Evolutionary conservation across 83 land plant genomes (phyloP).

Genomic region (Isoetes engelmannii): DNA sequence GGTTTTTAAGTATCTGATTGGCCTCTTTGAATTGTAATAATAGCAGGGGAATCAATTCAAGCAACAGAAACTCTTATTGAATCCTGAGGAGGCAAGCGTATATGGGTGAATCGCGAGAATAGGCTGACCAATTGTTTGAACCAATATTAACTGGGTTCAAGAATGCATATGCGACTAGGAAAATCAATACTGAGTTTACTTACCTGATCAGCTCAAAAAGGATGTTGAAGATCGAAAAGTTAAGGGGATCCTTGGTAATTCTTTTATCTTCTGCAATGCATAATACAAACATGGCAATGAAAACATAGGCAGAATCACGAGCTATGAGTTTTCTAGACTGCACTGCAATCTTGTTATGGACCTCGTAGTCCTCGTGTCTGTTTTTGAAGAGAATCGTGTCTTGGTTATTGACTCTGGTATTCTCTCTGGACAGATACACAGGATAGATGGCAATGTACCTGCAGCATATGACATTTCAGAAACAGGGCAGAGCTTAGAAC

Average conservation of each 20-base stretch:
- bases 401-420: background rate
- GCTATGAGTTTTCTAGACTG: constrained; percentile 24
- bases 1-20: too few species aligned
- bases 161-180: too few species aligned
- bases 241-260: constrained; percentile 52
- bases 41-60: too few species aligned
- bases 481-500: too few species aligned
- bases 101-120: too few species aligned
- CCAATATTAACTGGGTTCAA: too few species aligned
- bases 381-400: background rate
- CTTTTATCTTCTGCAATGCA: constrained; percentile 44
- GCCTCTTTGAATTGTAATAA: too few species aligned
- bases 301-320: constrained; percentile 36
- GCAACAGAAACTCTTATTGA: too few species aligned
- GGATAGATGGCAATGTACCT: constrained; percentile 27
- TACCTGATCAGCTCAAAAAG: constrained; percentile 47
- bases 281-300: constrained; percentile 39
- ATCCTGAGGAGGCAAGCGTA: too few species aligned
- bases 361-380: background rate
- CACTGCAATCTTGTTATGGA: constrained; percentile 11
- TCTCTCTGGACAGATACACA: constrained; percentile 21
- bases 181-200: background rate
- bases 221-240: constrained; percentile 51
- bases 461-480: background rate
- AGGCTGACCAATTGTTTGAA: too few species aligned